Evolutionary conservation across 202 grass and related monocot species (phyloP).

Genomic region (Brachypodium distachyon): DNA sequence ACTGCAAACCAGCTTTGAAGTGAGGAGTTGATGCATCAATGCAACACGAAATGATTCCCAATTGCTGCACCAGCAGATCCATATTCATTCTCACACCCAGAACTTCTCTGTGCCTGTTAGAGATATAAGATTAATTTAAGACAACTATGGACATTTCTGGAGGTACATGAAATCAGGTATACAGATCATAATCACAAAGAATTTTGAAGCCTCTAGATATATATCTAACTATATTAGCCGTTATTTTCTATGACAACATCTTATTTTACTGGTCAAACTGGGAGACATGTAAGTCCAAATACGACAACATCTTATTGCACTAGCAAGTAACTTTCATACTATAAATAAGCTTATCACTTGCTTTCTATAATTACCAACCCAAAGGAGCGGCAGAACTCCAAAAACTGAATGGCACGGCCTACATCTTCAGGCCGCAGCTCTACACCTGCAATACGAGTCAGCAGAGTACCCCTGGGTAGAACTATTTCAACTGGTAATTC

Average conservation of each 20-base stretch:
- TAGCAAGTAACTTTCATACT: background rate
- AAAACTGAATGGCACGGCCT: conserved; percentile 62
- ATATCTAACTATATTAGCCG: too few species aligned
- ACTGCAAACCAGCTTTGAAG: background rate
- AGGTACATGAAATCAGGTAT: background rate
- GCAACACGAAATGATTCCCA: background rate
- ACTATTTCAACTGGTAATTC: background rate
- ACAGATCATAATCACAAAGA: background rate
- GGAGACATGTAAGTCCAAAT: background rate
- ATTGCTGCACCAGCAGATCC: background rate
- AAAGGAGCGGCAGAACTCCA: conserved; percentile 60
- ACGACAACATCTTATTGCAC: background rate
- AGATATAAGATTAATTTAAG: background rate
- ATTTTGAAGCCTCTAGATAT: background rate
- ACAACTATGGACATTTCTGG: background rate
- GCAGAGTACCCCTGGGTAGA: conserved; percentile 38
- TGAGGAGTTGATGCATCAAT: background rate
- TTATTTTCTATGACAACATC: background rate
- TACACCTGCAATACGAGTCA: conserved; percentile 40
- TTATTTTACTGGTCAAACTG: background rate
- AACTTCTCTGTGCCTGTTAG: background rate
- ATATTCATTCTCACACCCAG: background rate
- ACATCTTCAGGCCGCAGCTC: conserved; percentile 41
- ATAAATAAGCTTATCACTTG: background rate
- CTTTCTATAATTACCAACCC: conserved; percentile 34